Percentiles rank a stretch among this genome's conserved stretches.
Conservation (phyloP, 257 asterid genomes). For the Mitragyna speciosa region DNA sequence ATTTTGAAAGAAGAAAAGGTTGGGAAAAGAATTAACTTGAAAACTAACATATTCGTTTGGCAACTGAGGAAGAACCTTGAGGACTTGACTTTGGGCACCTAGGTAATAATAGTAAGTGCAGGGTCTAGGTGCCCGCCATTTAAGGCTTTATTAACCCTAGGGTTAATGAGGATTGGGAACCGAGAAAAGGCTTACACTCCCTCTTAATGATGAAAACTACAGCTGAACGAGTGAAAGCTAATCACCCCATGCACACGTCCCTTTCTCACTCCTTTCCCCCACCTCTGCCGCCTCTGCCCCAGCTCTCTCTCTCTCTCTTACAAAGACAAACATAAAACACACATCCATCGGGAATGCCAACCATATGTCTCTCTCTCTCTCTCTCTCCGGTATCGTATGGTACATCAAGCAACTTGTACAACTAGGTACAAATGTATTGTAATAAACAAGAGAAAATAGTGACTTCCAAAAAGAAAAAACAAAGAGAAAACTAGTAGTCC, state of each 20-base stretch:
- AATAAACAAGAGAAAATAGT: neutral
- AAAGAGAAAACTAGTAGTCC: neutral
- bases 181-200: conserved; percentile 32
- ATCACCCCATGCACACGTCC: conserved; percentile 81
- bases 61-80: conserved; percentile 14
- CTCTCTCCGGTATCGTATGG: neutral
- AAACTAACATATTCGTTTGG: neutral
- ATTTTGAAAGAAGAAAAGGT: neutral
- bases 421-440: conserved; percentile 6
- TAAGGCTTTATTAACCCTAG: conserved; percentile 57
- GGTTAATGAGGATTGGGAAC: conserved; percentile 24
- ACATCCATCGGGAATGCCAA: conserved; percentile 70
- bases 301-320: conserved; percentile 12
- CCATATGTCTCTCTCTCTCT: conserved; percentile 44
- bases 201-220: conserved; percentile 80
- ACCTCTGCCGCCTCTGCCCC: conserved; percentile 67
- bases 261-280: conserved; percentile 75
- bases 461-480: neutral
- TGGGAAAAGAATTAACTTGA: neutral
- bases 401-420: conserved; percentile 16
- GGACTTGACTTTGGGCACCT: conserved; percentile 2
- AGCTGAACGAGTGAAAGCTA: conserved; percentile 83
- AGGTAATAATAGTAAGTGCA: conserved; percentile 36
- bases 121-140: conserved; percentile 84
- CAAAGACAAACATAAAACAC: conserved; percentile 13